These are phyloP conservation scores for Dacryopinax primogenitus DNA, from an alignment of 768 basidiomycete species.

Conservation along the genomic window DNA sequence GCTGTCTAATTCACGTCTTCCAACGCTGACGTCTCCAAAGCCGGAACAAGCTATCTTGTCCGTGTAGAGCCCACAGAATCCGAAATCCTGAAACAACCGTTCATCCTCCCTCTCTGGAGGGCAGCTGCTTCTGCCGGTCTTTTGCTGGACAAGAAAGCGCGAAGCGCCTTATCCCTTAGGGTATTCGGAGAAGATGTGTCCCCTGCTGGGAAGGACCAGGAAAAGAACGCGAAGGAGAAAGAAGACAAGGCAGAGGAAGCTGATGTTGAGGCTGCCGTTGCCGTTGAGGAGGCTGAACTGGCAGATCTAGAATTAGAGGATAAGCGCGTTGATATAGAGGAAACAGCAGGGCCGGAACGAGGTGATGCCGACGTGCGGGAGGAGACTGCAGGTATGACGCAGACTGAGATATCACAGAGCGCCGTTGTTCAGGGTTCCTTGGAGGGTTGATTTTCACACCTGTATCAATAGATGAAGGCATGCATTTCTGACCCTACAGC, in stretches of 20 bases:
- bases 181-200: conserved; percentile 65
- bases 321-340: too few species aligned
- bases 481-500: conserved; percentile 5
- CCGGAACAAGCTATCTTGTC: conserved; percentile 57
- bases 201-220: conserved; percentile 27
- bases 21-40: conserved; percentile 28
- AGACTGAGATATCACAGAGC: too few species aligned
- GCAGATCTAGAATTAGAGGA: too few species aligned
- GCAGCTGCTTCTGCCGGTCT: conserved; percentile 73
- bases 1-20: neutral
- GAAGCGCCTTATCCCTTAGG: conserved; percentile 73
- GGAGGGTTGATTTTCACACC: too few species aligned
- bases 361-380: too few species aligned
- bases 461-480: neutral
- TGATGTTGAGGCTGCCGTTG: conserved; percentile 13
- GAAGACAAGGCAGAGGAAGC: conserved; percentile 15
- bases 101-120: conserved; percentile 93
- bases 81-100: conserved; percentile 58
- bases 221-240: conserved; percentile 10
- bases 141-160: conserved; percentile 90
- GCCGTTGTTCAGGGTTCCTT: too few species aligned
- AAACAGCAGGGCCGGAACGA: too few species aligned
- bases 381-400: too few species aligned
- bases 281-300: conserved; percentile 13
- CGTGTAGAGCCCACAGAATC: conserved; percentile 46